These are phyloP conservation scores for Metschnikowia chrysomelidarum DNA, from an alignment of 805 yeast genomes.

Conservation along the genomic window DNA sequence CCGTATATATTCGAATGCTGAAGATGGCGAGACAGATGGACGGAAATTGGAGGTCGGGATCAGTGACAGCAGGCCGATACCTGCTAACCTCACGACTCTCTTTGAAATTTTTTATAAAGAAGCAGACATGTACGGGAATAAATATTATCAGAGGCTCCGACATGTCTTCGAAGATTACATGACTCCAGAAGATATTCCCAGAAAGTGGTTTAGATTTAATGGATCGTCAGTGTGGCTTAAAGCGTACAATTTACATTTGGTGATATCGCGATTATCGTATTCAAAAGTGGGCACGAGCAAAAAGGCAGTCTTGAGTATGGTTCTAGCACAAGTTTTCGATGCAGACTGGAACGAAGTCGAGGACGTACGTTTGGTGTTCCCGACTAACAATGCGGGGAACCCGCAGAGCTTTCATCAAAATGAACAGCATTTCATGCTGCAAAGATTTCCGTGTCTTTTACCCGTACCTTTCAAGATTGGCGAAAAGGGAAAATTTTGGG, in stretches of 20 bases:
- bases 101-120: conserved; percentile 2
- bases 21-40: not conserved
- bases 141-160: conserved; percentile 3
- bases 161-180: conserved; percentile 6
- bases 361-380: conserved; percentile 22
- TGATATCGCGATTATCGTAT: conserved; percentile 19
- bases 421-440: conserved; percentile 1
- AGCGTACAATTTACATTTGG: conserved; percentile 16
- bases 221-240: conserved; percentile 24
- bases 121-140: conserved; percentile 3
- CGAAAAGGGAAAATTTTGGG: no score
- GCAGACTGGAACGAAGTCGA: conserved; percentile 21
- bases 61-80: conserved; percentile 1
- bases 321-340: conserved; percentile 20
- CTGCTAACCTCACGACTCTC: conserved; percentile 4
- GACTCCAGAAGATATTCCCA: conserved; percentile 1
- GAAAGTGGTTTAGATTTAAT: conserved; percentile 19
- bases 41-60: conserved; percentile 1
- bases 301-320: conserved; percentile 13
- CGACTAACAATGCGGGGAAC: conserved; percentile 13
- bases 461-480: conserved; percentile 9
- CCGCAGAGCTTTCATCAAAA: conserved; percentile 1
- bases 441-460: conserved; percentile 8
- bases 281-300: conserved; percentile 14
- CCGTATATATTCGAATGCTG: no score